Evolutionary conservation across 768 basidiomycete genomes (phyloP), one percentile per base, ranked within the genome.

Genomic region (Psilocybe azurescens): DNA sequence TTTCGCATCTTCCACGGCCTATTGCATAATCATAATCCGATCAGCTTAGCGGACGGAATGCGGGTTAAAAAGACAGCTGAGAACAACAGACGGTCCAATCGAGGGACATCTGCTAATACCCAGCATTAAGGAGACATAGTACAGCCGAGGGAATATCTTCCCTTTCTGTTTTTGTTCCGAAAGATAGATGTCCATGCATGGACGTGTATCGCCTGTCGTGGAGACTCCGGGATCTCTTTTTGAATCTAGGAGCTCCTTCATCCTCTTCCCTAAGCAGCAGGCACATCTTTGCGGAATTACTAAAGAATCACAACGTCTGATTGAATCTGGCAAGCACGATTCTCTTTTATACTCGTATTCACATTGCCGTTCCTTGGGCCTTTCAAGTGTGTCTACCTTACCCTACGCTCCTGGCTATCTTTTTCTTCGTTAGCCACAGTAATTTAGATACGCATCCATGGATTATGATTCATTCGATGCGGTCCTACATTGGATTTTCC

Each of bases 401-500:
- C 67, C 68, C 71, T 77, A 76, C 73, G 69, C 71, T 69, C 73
- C 65, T 70, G 71, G 68, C 64, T 69, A 69, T 68, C 72, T 72
- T 70, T 65, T 62, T 62, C 54, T 24, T 62, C 64, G 63, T 53
- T 59, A 66, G 75, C 74, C 73, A 62, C 70, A 30, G 61, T 77
- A 77, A 75, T 67, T 55, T 30, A 53, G 63, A 48, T 47, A 60
- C 47, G 59, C 66, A 51, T 68, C 56, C 64, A 90, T 90, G 83
- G 89, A 91, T 74, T 93, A 93, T 76, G 90, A 92, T 71, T 87
- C 86, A 29, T 91, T 86, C 72, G 90, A 93, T 73, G 91, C 92
- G 51, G 79, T 92, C 41, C 79, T 92, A 13, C 91, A 93, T 69
- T 89, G 89, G 73, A 85, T 94, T 61, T 93, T 92, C 78, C 88